Base-by-base conservation (phyloP, 2,329 filamentous ascomycete genomes). In the Ophiostoma pallidulum region DNA sequence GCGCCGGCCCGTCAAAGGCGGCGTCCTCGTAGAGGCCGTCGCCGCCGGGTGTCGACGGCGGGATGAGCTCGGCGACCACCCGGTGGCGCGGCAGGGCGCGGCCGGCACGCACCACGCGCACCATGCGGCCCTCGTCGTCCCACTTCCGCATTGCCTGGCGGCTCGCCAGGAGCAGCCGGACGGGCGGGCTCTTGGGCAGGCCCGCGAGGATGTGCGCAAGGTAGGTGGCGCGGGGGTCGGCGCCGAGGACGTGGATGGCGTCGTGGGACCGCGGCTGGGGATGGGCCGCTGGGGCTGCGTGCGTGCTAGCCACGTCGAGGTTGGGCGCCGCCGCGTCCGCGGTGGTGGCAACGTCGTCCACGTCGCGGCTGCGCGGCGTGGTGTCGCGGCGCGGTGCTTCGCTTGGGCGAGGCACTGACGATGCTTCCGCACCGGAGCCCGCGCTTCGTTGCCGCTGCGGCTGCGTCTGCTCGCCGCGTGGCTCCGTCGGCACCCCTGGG, bases 181-280 rank as follows among this genome's bases (percentile, higher is more conserved):
- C 57, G 1, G 61, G 59, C 4, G 62, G 59, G 16, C 58, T 56
- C 3, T 55, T 50, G 5, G 56, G 43, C 43, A 57, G 56, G 20
- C 56, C 53, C 10, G 62, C 58, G 14, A 65, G 48, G 2, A 53
- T 47, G 46, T 64, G 60, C 2, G 61, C 55, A 44, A 65, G 56
- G 41, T 59, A 64, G 31, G 53, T 54, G 7, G 60, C 61, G 8
- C 38, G 44, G 10, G 51, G 35, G 49, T 62, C 55, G 38, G 51
- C 40, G 2, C 61, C 61, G 38, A 64, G 51, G 7, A 64, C 51
- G 45, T 62, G 47, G 3, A 63, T 51, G 12, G 57, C 50, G n/a
- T 61, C 56, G 4, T 54, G 50, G n/a, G 36, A 37, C 28, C 14
- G 10, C 24, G 12, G 12, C 19, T 18, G 26, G 9, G 28, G 14